A percentile compares a stretch with the other conserved stretches of the same genome.
These are phyloP conservation scores for Eragrostis nindensis DNA, from an alignment of 176 grass and related monocot genomes.

Conservation along the genomic window DNA sequence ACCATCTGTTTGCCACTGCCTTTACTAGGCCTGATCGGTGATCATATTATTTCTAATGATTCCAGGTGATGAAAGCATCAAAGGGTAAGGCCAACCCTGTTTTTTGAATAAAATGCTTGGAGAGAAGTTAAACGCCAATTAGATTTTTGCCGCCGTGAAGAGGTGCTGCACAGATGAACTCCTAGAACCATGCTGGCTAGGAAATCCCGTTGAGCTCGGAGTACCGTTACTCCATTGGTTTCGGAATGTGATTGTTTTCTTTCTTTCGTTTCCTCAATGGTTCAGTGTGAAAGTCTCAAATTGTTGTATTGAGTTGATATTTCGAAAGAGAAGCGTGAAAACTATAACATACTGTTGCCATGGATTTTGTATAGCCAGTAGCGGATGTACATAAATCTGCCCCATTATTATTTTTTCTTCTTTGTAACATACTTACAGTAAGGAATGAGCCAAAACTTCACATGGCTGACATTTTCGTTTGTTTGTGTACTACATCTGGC, in stretches of 20 bases:
- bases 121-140: slow-evolving; percentile 64
- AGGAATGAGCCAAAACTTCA: background rate
- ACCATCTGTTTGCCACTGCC: slow-evolving; percentile 8
- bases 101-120: slow-evolving; percentile 77
- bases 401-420: background rate
- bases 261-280: background rate
- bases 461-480: background rate
- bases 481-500: background rate
- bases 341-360: no score
- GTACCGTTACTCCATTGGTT: background rate
- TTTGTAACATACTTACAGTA: background rate
- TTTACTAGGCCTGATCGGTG: background rate
- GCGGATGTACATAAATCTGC: no score
- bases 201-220: background rate
- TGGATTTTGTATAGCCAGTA: no score
- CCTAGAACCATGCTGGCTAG: background rate
- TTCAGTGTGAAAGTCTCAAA: background rate
- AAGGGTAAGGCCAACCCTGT: slow-evolving; percentile 95
- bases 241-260: slow-evolving; percentile 1
- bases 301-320: background rate
- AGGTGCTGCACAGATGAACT: background rate
- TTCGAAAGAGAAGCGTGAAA: background rate
- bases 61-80: slow-evolving; percentile 95
- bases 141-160: background rate
- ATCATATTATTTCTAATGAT: slow-evolving; percentile 29